Evolutionary conservation across 768 basidiomycete species (phyloP), one percentile per base, ranked within the genome.

Genomic region (Zangia roseola): DNA sequence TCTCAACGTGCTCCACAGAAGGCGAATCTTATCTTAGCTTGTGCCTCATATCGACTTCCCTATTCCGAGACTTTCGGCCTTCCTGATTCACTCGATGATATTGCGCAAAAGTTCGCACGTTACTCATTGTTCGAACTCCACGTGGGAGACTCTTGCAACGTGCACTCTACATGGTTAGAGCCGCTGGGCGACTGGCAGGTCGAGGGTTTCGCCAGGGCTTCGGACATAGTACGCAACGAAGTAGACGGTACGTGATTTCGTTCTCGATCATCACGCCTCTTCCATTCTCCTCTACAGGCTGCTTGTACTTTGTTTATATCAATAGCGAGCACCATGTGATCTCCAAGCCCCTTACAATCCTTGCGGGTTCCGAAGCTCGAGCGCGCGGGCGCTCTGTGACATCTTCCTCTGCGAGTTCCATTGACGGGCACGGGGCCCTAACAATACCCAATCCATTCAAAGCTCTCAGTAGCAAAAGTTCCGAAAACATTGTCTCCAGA

Each of bases 361-460:
- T 73, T 16, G 12, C 64, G 13, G 40, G 21, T 13, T 60, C 49
- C 23, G 57, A 67, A 3, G 44, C 50, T 33, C 49, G 33, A 5
- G 40, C 46, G 10, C 41, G 53, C 28, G 26, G 49, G 17, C 53
- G 46, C 17, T 62, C 67, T 8, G 31, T 41, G 9, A 38, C 54
- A 13, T 53, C 59, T 42, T 65, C 52, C 10, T 45, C 53, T 6
- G 40, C 45, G 7, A 56, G 55, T n/a, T 64, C 64, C n/a, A 28
- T 35, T 4, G 64, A 65, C 1, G 66, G 64, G 21, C 34, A 33
- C 10, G 54, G 60, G 23, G 54, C 70, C 10, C 61, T 81, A n/a
- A 72, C 74, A 1, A 67, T 86, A n/a, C 73, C 84, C 7, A 85
- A 82, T 51, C 77, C 82, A 4, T 83, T 89, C 71, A 89, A 82